Evolutionary conservation across 2,329 filamentous ascomycete genomes (phyloP).

Genomic region (Neopestalotiopsis clavispora): DNA sequence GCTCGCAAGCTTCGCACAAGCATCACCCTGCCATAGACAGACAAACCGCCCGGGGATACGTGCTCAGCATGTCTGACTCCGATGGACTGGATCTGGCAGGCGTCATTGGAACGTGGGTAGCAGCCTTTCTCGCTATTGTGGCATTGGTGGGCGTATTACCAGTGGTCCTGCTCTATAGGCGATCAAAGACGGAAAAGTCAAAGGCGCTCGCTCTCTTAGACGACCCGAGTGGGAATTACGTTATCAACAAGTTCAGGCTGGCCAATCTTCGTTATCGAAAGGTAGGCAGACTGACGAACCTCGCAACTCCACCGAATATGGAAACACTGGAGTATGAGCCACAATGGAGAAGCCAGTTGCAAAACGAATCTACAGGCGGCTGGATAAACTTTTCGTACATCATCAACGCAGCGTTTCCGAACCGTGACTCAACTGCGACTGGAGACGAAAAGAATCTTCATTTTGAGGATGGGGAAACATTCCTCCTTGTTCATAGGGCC

Average conservation of each 20-base stretch:
- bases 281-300: neutral
- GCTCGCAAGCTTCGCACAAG: no score
- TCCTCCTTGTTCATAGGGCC: neutral
- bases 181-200: neutral
- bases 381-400: neutral
- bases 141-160: neutral
- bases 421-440: neutral
- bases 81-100: neutral
- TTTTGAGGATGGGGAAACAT: neutral
- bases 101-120: neutral
- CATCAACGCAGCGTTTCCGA: neutral
- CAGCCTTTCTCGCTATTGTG: neutral
- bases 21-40: no score
- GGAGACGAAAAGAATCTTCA: neutral
- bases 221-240: neutral
- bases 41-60: no score
- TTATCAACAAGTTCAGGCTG: neutral
- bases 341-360: neutral
- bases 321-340: neutral
- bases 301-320: neutral
- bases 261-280: neutral
- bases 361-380: neutral
- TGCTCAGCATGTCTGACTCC: no score
- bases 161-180: neutral
- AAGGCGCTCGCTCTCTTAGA: neutral